Evolutionary conservation across 495 filamentous ascomycete species (phyloP).

Genomic region (Lasiosphaeria hispida): DNA sequence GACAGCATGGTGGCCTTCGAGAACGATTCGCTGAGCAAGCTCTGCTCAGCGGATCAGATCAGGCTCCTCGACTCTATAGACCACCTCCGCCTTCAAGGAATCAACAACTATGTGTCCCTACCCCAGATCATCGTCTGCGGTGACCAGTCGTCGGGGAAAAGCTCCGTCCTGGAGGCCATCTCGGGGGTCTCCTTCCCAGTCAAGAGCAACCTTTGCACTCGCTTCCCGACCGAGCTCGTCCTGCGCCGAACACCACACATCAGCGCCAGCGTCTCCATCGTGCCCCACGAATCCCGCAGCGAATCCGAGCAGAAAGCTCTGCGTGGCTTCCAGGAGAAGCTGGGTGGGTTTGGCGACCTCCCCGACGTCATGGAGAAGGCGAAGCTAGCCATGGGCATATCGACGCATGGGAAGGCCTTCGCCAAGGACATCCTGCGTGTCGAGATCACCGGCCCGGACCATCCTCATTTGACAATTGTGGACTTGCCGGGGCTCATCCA

Average conservation of each 20-base stretch:
- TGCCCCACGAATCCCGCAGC: conserved; percentile 31
- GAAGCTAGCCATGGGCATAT: conserved; percentile 52
- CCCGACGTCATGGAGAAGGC: conserved; percentile 47
- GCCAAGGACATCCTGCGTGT: conserved; percentile 65
- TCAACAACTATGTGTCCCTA: conserved; percentile 54
- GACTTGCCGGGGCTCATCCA: conserved; percentile 67
- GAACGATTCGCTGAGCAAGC: conserved; percentile 24
- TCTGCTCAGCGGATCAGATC: conserved; percentile 42
- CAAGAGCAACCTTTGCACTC: conserved; percentile 61
- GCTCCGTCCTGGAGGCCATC: conserved; percentile 70
- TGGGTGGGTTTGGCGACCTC: conserved; percentile 35
- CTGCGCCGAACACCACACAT: conserved; percentile 40
- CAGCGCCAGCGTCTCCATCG: conserved; percentile 45
- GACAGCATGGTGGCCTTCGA: conserved; percentile 14
- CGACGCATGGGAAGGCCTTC: conserved; percentile 45
- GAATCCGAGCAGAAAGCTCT: conserved; percentile 25
- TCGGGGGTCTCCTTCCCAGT: conserved; percentile 66
- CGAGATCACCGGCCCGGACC: conserved; percentile 61
- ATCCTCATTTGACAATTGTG: conserved; percentile 65
- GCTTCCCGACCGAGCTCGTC: conserved; percentile 64
- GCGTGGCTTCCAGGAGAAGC: conserved; percentile 21
- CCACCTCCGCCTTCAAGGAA: conserved; percentile 52
- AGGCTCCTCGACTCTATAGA: conserved; percentile 58
- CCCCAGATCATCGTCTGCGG: conserved; percentile 72
- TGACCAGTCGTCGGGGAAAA: conserved; percentile 68